phyloP scores from a whole-genome alignment of 2,329 filamentous ascomycete species.

The Botryotinia convoluta region DNA sequence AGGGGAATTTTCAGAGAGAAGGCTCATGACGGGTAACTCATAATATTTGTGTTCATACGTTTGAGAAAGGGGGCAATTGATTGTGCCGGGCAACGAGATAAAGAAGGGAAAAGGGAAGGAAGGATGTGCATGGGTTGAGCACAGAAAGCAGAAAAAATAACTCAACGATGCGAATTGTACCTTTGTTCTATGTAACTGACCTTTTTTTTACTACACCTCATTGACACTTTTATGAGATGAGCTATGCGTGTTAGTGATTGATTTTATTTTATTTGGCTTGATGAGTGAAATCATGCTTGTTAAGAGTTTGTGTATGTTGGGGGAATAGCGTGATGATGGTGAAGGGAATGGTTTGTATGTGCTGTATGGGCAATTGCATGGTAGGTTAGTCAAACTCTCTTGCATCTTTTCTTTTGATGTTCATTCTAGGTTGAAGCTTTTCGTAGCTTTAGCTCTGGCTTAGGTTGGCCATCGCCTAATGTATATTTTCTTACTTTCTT shows the following conservation, averaged over 20 bases:
- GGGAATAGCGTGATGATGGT: background rate
- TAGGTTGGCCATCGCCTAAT: background rate
- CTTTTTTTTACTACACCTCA: constrained; percentile 18
- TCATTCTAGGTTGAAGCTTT: background rate
- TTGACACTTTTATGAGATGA: constrained; percentile 6
- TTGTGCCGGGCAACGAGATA: constrained; percentile 16
- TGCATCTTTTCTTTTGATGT: background rate
- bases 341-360: background rate
- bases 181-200: constrained; percentile 22
- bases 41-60: constrained; percentile 14
- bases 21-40: constrained; percentile 4
- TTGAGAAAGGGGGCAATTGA: constrained; percentile 9
- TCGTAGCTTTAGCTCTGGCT: background rate
- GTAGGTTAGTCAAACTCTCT: background rate
- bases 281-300: background rate
- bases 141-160: constrained; percentile 19
- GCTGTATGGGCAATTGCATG: background rate
- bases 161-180: constrained; percentile 22
- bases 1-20: background rate
- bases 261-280: background rate
- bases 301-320: background rate
- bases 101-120: constrained; percentile 3
- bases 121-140: constrained; percentile 9
- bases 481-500: background rate
- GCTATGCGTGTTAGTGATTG: constrained; percentile 2